Conservation (phyloP, 164 flowering plant species). For the Dillenia suffruticosa region DNA sequence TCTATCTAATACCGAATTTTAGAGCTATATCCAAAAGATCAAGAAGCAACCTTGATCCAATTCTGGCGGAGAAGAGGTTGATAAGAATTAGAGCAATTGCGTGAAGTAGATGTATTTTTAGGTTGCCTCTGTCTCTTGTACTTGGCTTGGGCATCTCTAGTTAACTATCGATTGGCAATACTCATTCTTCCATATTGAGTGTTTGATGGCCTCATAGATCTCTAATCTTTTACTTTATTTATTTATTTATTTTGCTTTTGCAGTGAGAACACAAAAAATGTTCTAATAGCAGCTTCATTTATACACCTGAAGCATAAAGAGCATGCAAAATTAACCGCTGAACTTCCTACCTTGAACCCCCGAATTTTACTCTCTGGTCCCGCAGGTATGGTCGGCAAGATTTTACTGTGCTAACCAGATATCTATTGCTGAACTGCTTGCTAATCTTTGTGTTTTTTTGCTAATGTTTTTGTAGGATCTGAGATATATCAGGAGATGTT, state of each 20-base stretch:
- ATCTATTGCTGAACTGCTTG: neutral
- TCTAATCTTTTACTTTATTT: neutral
- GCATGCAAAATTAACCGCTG: slow-evolving; percentile 65
- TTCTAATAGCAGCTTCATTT: slow-evolving; percentile 64
- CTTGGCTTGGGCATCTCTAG: too few species aligned
- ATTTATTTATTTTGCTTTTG: slow-evolving; percentile 7
- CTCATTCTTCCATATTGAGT: too few species aligned
- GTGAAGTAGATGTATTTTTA: too few species aligned
- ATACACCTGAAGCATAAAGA: slow-evolving; percentile 76
- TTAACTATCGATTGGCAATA: too few species aligned
- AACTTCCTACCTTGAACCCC: slow-evolving; percentile 75
- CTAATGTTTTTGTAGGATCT: slow-evolving; percentile 49
- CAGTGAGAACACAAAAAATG: slow-evolving; percentile 86
- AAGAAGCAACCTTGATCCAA: too few species aligned
- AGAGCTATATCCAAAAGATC: too few species aligned
- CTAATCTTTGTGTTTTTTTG: slow-evolving; percentile 1
- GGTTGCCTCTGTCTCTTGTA: too few species aligned
- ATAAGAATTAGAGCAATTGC: too few species aligned
- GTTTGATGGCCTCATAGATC: too few species aligned
- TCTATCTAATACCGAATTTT: too few species aligned
- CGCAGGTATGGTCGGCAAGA: slow-evolving; percentile 36
- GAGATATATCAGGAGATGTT: slow-evolving; percentile 94
- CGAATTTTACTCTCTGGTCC: slow-evolving; percentile 88
- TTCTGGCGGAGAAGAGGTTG: too few species aligned
- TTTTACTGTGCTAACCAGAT: neutral